phyloP scores from a whole-genome alignment of 768 basidiomycete species.

The Lentinula sp. region DNA sequence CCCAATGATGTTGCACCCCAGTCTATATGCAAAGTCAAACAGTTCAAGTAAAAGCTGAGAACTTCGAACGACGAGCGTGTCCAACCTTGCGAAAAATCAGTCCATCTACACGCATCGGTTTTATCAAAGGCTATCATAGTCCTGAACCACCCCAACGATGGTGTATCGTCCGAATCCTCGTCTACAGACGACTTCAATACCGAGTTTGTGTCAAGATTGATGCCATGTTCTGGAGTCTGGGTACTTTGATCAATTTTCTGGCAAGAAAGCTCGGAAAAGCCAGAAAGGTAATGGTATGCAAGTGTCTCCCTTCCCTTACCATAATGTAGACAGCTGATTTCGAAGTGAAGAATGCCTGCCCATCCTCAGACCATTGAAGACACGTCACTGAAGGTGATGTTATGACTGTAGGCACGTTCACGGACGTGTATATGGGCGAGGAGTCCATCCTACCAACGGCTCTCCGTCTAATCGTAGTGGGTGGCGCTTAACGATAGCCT shows the following conservation, averaged over 20 bases:
- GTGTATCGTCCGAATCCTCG: constrained; percentile 24
- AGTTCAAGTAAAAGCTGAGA: neutral
- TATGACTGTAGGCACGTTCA: constrained; percentile 55
- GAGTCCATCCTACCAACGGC: neutral
- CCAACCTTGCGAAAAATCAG: constrained; percentile 44
- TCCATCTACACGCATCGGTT: constrained; percentile 33
- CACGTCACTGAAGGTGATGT: constrained; percentile 50
- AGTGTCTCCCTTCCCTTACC: constrained; percentile 27
- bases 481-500: no score
- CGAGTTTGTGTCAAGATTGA: constrained; percentile 56
- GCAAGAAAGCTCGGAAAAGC: neutral
- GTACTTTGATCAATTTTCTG: constrained; percentile 4
- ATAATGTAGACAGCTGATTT: constrained; percentile 64
- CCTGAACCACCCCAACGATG: constrained; percentile 59
- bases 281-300: no score
- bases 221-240: constrained; percentile 72
- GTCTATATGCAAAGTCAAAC: constrained; percentile 28
- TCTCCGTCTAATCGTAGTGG: no score
- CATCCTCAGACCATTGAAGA: constrained; percentile 73
- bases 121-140: constrained; percentile 65
- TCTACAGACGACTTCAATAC: constrained; percentile 34
- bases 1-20: constrained; percentile 68
- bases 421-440: constrained; percentile 37
- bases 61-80: neutral
- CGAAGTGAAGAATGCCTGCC: constrained; percentile 63